phyloP scores from a whole-genome alignment of 2,329 filamentous ascomycete genomes.

The Didymella glomerata region DNA sequence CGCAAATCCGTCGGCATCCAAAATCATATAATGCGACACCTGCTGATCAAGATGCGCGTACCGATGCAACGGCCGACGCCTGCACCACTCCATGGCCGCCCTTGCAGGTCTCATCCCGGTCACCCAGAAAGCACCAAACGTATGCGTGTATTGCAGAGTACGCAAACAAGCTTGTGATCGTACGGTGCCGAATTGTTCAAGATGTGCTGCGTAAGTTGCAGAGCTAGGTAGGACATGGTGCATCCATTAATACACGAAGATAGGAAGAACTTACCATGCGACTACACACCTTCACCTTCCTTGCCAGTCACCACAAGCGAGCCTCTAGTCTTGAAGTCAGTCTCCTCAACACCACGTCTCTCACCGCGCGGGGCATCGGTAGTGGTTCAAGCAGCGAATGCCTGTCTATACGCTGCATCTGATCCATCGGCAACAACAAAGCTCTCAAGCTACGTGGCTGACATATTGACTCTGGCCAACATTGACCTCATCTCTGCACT shows the following conservation, averaged over 20 bases:
- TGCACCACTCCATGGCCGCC: not conserved
- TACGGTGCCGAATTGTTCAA: not conserved
- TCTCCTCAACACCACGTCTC: not conserved
- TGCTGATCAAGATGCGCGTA: not conserved
- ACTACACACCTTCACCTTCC: not conserved
- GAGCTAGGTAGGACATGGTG: not conserved
- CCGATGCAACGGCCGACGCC: not conserved
- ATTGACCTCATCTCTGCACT: not conserved
- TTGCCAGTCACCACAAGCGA: not conserved
- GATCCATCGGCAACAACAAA: not conserved
- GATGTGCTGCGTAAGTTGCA: conserved; percentile 1
- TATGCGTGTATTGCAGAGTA: not conserved
- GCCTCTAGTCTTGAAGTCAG: not conserved
- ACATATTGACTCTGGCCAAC: not conserved
- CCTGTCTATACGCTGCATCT: not conserved
- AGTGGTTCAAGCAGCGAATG: not conserved
- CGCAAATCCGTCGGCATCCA: not conserved
- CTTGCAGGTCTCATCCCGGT: not conserved
- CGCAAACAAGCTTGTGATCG: not conserved
- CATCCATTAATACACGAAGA: not conserved
- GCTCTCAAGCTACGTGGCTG: not conserved
- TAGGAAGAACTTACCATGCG: not conserved
- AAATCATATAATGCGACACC: not conserved
- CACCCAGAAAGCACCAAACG: not conserved
- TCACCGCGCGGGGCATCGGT: not conserved